Base-by-base conservation (phyloP, 805 yeast genomes). In the Ogataea saltuana region DNA sequence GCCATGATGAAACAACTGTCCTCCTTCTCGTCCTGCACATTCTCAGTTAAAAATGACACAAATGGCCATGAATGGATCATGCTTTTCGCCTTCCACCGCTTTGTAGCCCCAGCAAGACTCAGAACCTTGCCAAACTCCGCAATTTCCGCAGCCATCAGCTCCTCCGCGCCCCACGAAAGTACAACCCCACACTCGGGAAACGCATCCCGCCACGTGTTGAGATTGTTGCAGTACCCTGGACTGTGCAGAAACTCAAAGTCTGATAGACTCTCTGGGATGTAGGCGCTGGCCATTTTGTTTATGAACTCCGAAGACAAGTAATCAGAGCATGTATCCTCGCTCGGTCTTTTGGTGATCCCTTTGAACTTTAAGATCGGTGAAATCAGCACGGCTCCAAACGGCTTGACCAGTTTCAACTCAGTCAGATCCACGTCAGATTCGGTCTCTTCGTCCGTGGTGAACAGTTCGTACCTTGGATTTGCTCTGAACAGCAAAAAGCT, bases 11-110 rank as follows among this genome's bases (percentile, higher is more conserved):
- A 68, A 15, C 74, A 55, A 22, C 75, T 72, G 22, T 61, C 69
- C 39, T 70, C 73, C 42, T 75, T 68, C 39, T 68, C 74, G 20
- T 68, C 72, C 33, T 67, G 64, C 4, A 62, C 56, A 33, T 72
- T 65, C 36, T 74, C 80, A 3, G 73, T 57, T 33, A 61, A 61
- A 39, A 69, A 68, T 3, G 61, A 56, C 4, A 70, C 45, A 21
- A 76, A 55, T 7, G 78, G 80, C 80, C 81, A 76, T 15, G 73
- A 65, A 46, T 76, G 81, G 2, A 70, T 54, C 41, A 64, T 68
- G 22, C 64, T 59, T 3, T 51, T 53, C 30, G 61, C 65, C 15
- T 58, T 55, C 45, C 67, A 65, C 11, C 67, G 51, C 37, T 65
- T 64, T 9, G 72, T 57, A 15, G 59, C 49, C 4, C 70, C 67